phyloP scores from a whole-genome alignment of 768 basidiomycete genomes.

The Tulasnella sp. region DNA sequence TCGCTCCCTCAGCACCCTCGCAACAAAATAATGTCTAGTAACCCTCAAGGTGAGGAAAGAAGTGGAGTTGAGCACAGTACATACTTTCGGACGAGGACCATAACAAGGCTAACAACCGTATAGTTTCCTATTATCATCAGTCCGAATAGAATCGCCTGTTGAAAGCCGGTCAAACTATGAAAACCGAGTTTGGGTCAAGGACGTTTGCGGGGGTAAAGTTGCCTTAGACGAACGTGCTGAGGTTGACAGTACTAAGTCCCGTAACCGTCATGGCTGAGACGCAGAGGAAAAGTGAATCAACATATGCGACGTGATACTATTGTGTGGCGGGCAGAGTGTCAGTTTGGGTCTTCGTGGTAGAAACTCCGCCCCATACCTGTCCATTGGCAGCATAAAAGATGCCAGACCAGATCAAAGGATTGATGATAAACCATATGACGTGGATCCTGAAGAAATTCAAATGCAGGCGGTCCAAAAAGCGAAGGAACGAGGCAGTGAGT shows the following conservation, averaged over 20 bases:
- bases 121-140: conserved; percentile 62
- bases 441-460: conserved; percentile 42
- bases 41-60: not conserved
- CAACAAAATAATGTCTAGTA: not conserved
- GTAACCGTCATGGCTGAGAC: conserved; percentile 69
- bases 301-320: conserved; percentile 1
- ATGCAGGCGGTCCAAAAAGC: conserved; percentile 14
- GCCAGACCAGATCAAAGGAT: conserved; percentile 66
- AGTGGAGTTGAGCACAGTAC: not conserved
- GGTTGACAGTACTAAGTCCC: conserved; percentile 23
- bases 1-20: not conserved
- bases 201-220: not conserved
- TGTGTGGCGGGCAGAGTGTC: not conserved
- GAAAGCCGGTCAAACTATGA: conserved; percentile 22
- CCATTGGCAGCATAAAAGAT: conserved; percentile 83
- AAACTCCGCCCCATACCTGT: too few species aligned
- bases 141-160: conserved; percentile 37
- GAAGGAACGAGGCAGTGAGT: too few species aligned
- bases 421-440: conserved; percentile 43
- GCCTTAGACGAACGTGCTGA: conserved; percentile 14
- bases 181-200: not conserved
- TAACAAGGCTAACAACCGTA: conserved; percentile 30
- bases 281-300: conserved; percentile 50
- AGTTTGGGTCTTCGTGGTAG: too few species aligned
- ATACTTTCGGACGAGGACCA: conserved; percentile 65